These are phyloP conservation scores for Dendrobium officinale DNA, from an alignment of 106 monocot species.

Conservation along the genomic window DNA sequence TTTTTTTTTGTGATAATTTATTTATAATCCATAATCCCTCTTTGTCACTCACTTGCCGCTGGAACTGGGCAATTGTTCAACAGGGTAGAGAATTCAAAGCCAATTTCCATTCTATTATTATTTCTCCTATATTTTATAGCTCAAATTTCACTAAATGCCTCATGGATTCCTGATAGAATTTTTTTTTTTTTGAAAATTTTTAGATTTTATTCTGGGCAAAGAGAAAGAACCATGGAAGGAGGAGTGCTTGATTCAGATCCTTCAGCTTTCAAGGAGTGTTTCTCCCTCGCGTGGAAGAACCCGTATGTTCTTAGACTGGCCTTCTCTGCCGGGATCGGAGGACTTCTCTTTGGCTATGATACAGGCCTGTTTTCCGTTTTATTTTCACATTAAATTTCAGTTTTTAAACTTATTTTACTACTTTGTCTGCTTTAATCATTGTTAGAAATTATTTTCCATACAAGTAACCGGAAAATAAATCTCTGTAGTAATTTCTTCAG, in stretches of 20 bases:
- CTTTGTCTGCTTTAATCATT: too few relatives aligned
- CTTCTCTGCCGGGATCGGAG: slow-evolving; percentile 83
- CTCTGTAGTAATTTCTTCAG: too few relatives aligned
- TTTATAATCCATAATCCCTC: too few relatives aligned
- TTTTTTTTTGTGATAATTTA: too few relatives aligned
- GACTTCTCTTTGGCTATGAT: slow-evolving; percentile 82
- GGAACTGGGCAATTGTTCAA: background rate
- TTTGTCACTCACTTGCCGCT: background rate
- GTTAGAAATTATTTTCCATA: too few relatives aligned
- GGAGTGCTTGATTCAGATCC: slow-evolving; percentile 35
- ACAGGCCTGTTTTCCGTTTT: slow-evolving; percentile 33
- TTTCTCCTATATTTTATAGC: background rate
- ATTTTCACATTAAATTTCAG: too few relatives aligned
- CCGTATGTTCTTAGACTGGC: slow-evolving; percentile 79
- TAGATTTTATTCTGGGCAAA: background rate
- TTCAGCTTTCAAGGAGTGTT: slow-evolving; percentile 66
- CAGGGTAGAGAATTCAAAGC: background rate
- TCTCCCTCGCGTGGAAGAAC: slow-evolving; percentile 58
- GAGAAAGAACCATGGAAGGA: slow-evolving; percentile 44
- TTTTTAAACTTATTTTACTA: background rate
- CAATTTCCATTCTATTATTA: background rate
- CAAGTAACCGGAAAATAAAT: too few relatives aligned
- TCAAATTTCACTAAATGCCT: background rate
- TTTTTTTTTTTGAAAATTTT: too few relatives aligned
- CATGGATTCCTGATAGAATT: background rate